A percentile compares a stretch with the other conserved stretches of the same genome.
Conservation (phyloP, 352 stramenopile genomes). For the Phytophthora europaea region DNA sequence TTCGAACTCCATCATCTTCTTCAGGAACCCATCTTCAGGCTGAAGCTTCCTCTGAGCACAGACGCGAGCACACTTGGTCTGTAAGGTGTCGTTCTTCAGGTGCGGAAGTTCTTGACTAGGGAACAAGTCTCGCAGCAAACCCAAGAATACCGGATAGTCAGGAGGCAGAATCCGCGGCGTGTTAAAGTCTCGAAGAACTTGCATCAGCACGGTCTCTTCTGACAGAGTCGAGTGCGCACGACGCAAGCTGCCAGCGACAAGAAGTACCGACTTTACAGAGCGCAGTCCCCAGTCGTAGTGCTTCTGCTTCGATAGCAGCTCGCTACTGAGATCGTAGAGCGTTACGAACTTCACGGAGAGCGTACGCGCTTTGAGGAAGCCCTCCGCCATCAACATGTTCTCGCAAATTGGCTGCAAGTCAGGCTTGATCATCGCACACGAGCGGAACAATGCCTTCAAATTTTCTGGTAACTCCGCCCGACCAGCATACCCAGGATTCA, state of each 20-base stretch:
- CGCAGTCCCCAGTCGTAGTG: constrained; percentile 97
- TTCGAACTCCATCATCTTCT: constrained; percentile 96
- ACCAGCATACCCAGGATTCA: constrained; percentile 95
- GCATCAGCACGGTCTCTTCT: constrained; percentile 95
- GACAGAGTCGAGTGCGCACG: constrained; percentile 80
- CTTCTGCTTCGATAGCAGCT: constrained; percentile 89
- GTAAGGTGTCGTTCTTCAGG: constrained; percentile 56
- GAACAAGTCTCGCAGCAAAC: constrained; percentile 95
- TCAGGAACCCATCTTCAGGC: constrained; percentile 95
- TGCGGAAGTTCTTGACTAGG: constrained; percentile 59
- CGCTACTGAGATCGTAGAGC: constrained; percentile 89
- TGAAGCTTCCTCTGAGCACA: constrained; percentile 86
- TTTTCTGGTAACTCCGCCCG: constrained; percentile 94
- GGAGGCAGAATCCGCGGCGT: constrained; percentile 93
- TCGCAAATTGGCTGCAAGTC: constrained; percentile 94
- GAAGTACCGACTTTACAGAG: constrained; percentile 97
- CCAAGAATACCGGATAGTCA: constrained; percentile 95
- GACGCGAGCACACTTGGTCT: constrained; percentile 55
- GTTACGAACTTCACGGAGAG: constrained; percentile 93
- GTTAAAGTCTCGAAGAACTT: constrained; percentile 97
- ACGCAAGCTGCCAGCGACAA: constrained; percentile 95
- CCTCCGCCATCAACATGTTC: constrained; percentile 96
- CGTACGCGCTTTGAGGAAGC: constrained; percentile 87
- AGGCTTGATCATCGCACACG: constrained; percentile 94
- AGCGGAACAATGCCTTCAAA: constrained; percentile 93